Base-by-base conservation (phyloP, 495 filamentous ascomycete genomes). In the Neurospora sp. region DNA sequence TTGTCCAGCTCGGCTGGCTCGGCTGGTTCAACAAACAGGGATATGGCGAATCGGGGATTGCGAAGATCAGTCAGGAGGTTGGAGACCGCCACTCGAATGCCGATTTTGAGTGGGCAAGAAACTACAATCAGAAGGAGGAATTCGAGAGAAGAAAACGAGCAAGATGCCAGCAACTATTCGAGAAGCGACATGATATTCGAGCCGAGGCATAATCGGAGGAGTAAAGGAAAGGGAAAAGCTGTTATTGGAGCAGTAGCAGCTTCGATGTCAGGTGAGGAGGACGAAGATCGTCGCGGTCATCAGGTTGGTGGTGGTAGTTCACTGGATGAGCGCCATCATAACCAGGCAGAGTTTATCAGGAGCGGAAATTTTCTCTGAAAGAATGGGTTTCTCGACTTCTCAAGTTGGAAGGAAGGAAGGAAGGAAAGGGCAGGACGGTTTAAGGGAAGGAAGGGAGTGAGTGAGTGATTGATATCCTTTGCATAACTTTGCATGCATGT, bases 1-100 rank as follows among this genome's bases (percentile, higher is more conserved):
- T 31, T 71, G 48, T 61, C 70, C 16, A 68, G 31, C 44, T 71
- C 70, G n/a, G 27, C 70, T 14, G 70, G 70, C 10, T 75, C 68
- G 16, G 75, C 76, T n/a, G 70, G 74, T 35, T 65, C 53, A 16
- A 8, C 27, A 35, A 65, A 31, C 53, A 65, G 31, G 27, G 27
- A 65, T 7, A 65, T 65, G 27, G 53, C 53, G 3, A 65, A 37
- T 65, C 27, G 14, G 53, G 53, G 27, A 1, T 35, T 35, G 8
- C 27, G 53, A 37, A 35, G 53, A 17, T 65, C 27, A 3, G 14
- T 65, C 27, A 65, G 27, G 12, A 65, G 53, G 27, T 17, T 65
- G 31, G 53, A 65, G 14, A 65, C 27, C 8, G 53, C 27, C 2
- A 65, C 53, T 3, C 7, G 27, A 16, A 35, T 65, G 14, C 53